These are phyloP conservation scores for Bipolaris victoriae DNA, from an alignment of 2,329 filamentous ascomycete genomes.

Conservation along the genomic window DNA sequence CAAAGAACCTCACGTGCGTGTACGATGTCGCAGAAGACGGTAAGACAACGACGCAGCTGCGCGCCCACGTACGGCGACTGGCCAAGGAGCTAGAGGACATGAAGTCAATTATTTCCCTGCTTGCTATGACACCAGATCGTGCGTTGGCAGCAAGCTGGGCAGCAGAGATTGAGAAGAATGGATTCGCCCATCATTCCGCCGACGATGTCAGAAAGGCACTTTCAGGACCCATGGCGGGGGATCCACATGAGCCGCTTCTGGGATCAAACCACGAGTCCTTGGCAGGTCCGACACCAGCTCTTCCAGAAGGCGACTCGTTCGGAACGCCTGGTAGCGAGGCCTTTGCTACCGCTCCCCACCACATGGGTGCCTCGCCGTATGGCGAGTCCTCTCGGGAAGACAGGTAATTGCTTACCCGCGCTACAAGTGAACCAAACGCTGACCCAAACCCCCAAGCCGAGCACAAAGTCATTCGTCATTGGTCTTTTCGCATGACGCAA, in stretches of 20 bases:
- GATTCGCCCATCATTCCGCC: conserved; percentile 46
- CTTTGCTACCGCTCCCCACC: conserved; percentile 29
- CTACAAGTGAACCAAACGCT: conserved; percentile 18
- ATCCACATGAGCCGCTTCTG: conserved; percentile 10
- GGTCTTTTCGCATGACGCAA: conserved; percentile 29
- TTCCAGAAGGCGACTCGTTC: conserved; percentile 35
- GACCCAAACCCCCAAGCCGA: conserved; percentile 31
- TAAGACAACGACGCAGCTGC: conserved; percentile 47
- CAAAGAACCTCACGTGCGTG: conserved; percentile 46
- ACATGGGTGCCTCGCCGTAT: conserved; percentile 40
- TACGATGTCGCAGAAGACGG: conserved; percentile 50
- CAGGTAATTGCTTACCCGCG: conserved; percentile 30
- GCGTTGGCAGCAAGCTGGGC: conserved; percentile 46
- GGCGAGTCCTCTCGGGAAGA: conserved; percentile 43
- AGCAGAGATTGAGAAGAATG: conserved; percentile 46
- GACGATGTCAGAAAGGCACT: conserved; percentile 48
- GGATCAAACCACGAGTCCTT: conserved; percentile 30
- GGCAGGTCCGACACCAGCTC: conserved; percentile 23
- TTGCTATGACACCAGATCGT: conserved; percentile 45
- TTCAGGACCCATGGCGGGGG: conserved; percentile 28
- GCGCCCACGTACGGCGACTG: conserved; percentile 46
- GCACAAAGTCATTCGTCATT: conserved; percentile 43
- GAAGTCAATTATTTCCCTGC: conserved; percentile 45
- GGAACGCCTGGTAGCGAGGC: conserved; percentile 37
- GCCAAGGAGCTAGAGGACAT: conserved; percentile 49